Evolutionary conservation across 1,284 basidiomycete genomes (phyloP).

Genomic region (Kwoniella shivajii): DNA sequence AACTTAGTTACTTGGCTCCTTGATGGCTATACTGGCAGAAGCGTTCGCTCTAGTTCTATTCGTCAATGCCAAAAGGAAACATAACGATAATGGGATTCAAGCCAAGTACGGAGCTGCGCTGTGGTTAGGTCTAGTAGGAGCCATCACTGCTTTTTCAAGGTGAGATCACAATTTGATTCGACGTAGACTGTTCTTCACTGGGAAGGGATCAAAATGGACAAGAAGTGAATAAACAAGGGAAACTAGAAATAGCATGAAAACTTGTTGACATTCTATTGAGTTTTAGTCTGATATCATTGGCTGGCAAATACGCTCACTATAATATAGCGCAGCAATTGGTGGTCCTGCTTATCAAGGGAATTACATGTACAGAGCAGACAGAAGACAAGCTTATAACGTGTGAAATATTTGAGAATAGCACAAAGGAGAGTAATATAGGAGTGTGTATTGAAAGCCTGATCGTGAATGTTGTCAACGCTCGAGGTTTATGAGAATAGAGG

Average conservation of each 20-base stretch:
- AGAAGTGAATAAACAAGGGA: not conserved
- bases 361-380: slow-evolving; percentile 33
- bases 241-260: too few relatives aligned
- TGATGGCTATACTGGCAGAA: slow-evolving; percentile 24
- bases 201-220: too few relatives aligned
- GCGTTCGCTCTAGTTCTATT: slow-evolving; percentile 33
- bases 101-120: slow-evolving; percentile 32
- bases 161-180: slow-evolving; percentile 27
- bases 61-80: slow-evolving; percentile 27
- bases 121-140: slow-evolving; percentile 32
- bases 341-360: slow-evolving; percentile 24
- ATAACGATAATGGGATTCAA: slow-evolving; percentile 8
- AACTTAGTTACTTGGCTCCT: slow-evolving; percentile 25
- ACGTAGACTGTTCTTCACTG: too few relatives aligned
- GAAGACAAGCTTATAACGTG: slow-evolving; percentile 22
- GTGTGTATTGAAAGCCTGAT: too few relatives aligned
- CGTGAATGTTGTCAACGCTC: too few relatives aligned
- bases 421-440: too few relatives aligned
- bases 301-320: too few relatives aligned
- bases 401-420: too few relatives aligned
- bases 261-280: not conserved
- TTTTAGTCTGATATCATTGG: too few relatives aligned
- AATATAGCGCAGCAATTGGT: slow-evolving; percentile 17
- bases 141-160: slow-evolving; percentile 25
- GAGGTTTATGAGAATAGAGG: too few relatives aligned